These are phyloP conservation scores for Phyllosticta citribraziliensis DNA, from an alignment of 2,329 filamentous ascomycete genomes.

Conservation along the genomic window DNA sequence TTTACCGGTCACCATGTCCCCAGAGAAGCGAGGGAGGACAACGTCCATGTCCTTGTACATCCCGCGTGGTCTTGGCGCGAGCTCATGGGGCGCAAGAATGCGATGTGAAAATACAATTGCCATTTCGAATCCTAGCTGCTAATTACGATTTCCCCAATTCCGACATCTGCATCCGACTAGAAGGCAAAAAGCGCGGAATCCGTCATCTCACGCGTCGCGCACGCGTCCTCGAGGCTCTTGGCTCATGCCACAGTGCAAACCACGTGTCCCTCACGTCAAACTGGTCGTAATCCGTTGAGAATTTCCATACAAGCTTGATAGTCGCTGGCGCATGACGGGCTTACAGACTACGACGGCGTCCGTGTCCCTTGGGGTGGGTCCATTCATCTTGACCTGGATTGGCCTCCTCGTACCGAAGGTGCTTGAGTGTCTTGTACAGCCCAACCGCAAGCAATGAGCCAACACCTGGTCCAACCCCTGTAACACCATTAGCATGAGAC, in stretches of 20 bases:
- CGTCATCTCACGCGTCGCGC: not conserved
- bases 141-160: not conserved
- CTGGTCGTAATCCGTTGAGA: not conserved
- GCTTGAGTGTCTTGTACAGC: constrained; percentile 41
- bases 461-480: constrained; percentile 33
- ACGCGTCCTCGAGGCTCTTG: not conserved
- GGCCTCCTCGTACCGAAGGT: constrained; percentile 27
- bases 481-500: not conserved
- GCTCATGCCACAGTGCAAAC: not conserved
- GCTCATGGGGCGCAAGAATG: not conserved
- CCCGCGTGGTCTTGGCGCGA: not conserved
- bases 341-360: not conserved
- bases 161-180: not conserved
- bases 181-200: not conserved
- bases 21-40: not conserved
- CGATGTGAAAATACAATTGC: not conserved
- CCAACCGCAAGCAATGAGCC: constrained; percentile 38
- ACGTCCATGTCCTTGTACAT: not conserved
- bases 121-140: not conserved
- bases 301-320: not conserved
- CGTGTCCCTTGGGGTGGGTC: not conserved
- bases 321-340: not conserved
- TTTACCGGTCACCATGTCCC: not conserved
- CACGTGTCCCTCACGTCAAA: not conserved
- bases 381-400: constrained; percentile 25